phyloP scores from a whole-genome alignment of 176 grass and related monocot genomes.

The Eremochloa ophiuroides region DNA sequence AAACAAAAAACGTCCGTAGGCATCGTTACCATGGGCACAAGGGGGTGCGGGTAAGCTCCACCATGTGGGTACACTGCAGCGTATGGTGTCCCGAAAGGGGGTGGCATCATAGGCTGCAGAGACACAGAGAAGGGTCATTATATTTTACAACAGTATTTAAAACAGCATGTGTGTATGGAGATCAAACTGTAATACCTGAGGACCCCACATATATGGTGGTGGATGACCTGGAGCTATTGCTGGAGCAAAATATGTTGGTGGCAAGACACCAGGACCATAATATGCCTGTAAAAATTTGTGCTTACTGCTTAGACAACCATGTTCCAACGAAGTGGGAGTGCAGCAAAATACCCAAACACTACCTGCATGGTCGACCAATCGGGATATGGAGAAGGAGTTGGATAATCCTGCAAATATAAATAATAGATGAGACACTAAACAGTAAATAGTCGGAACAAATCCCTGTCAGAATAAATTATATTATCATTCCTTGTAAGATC shows the following conservation, averaged over 20 bases:
- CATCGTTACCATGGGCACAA: slow-evolving; percentile 62
- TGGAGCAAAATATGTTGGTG: slow-evolving; percentile 64
- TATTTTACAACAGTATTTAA: slow-evolving; percentile 5
- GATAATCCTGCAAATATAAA: slow-evolving; percentile 56
- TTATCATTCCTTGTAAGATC: not conserved
- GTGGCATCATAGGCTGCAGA: slow-evolving; percentile 69
- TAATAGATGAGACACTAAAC: slow-evolving; percentile 13
- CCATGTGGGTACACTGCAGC: slow-evolving; percentile 68
- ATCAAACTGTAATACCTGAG: slow-evolving; percentile 62
- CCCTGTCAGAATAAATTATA: not conserved
- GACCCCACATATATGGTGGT: slow-evolving; percentile 82
- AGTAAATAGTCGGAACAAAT: slow-evolving; percentile 1
- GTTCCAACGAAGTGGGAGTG: not conserved
- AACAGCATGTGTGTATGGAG: not conserved
- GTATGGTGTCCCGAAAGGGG: slow-evolving; percentile 70
- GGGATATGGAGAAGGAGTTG: slow-evolving; percentile 67
- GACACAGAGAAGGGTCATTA: slow-evolving; percentile 1
- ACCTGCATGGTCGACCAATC: slow-evolving; percentile 93
- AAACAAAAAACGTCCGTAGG: not conserved
- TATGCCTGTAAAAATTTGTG: slow-evolving; percentile 53
- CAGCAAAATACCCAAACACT: slow-evolving; percentile 2
- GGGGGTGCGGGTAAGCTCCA: slow-evolving; percentile 62
- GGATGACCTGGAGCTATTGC: slow-evolving; percentile 68
- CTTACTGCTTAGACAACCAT: not conserved
- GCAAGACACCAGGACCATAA: slow-evolving; percentile 77